Evolutionary conservation across 345 rosid genomes (phyloP).

Genomic region (Brassica carinata): DNA sequence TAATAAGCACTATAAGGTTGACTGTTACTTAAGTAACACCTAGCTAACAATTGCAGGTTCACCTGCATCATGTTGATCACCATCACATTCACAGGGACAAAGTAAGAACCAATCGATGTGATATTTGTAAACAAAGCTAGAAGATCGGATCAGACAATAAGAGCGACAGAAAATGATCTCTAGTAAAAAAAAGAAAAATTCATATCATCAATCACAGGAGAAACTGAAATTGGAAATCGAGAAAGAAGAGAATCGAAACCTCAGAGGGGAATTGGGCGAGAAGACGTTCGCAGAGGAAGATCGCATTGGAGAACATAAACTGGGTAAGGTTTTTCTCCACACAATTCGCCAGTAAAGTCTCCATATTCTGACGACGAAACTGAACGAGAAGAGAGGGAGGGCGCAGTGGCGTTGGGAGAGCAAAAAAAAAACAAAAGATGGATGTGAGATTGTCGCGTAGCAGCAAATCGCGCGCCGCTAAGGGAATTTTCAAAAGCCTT

Average conservation of each 20-base stretch:
- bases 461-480: conserved; percentile 40
- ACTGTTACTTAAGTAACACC: conserved; percentile 78
- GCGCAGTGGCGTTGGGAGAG: neutral
- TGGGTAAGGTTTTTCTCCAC: conserved; percentile 67
- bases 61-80: conserved; percentile 46
- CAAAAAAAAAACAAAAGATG: neutral
- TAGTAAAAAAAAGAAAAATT: neutral
- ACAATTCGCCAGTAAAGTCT: conserved; percentile 39
- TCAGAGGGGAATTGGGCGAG: conserved; percentile 88
- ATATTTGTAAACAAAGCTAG: neutral
- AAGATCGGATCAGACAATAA: neutral
- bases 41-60: conserved; percentile 78
- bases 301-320: conserved; percentile 72
- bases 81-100: neutral
- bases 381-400: neutral
- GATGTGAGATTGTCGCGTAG: conserved; percentile 10
- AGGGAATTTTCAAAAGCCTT: conserved; percentile 34
- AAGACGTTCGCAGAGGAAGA: conserved; percentile 89
- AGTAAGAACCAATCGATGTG: neutral
- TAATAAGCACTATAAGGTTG: conserved; percentile 79
- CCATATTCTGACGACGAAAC: conserved; percentile 25
- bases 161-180: neutral
- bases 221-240: neutral
- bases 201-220: neutral
- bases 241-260: conserved; percentile 36